Evolutionary conservation across 495 filamentous ascomycete genomes (phyloP).

Genomic region (Penicillium parvum): DNA sequence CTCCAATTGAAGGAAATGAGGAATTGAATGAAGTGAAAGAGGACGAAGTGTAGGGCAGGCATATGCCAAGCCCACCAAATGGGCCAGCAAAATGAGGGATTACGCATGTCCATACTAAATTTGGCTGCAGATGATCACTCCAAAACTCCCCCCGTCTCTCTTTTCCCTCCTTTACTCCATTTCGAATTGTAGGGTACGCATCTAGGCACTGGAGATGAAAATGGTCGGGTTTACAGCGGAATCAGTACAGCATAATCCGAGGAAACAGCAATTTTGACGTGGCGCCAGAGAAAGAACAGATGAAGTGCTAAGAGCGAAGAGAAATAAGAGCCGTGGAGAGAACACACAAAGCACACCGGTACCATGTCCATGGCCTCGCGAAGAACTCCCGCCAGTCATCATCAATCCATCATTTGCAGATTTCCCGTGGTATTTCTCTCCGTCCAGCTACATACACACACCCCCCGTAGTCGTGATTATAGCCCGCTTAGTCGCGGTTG

Average conservation of each 20-base stretch:
- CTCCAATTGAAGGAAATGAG: background rate
- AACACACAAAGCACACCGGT: constrained; percentile 33
- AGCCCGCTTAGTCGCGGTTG: constrained; percentile 67
- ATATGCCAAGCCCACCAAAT: constrained; percentile 9
- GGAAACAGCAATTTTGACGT: constrained; percentile 30
- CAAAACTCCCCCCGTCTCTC: background rate
- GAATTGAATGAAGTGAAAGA: background rate
- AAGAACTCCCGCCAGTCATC: constrained; percentile 38
- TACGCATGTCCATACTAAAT: constrained; percentile 9
- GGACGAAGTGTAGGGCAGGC: constrained; percentile 1
- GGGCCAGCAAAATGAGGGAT: background rate
- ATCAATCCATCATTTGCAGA: constrained; percentile 40
- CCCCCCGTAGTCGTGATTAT: constrained; percentile 27
- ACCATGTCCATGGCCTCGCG: constrained; percentile 18
- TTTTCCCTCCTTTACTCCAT: too few species aligned
- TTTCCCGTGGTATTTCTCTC: constrained; percentile 39
- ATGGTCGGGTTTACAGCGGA: background rate
- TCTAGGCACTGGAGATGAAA: too few species aligned
- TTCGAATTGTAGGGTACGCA: too few species aligned
- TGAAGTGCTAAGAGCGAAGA: constrained; percentile 45
- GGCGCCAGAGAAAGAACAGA: constrained; percentile 39
- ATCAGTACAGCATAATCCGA: background rate
- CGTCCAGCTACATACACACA: constrained; percentile 30
- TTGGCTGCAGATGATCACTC: constrained; percentile 7
- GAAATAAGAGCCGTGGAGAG: constrained; percentile 37